These are phyloP conservation scores for Hemileia vastatrix DNA, from an alignment of 1,284 basidiomycete species.

Conservation along the genomic window DNA sequence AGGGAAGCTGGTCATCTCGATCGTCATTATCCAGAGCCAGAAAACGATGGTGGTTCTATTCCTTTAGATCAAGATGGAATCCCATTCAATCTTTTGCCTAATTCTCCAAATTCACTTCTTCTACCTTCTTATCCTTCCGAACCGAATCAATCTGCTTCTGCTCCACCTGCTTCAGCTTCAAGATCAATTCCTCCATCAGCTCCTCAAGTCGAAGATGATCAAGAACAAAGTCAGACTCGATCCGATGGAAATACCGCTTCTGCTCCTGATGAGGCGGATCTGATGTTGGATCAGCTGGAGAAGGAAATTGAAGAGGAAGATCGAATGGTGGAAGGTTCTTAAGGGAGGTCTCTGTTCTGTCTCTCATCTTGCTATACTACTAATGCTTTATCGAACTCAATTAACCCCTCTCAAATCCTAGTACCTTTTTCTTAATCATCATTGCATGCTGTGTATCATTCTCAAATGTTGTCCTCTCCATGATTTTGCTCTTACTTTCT, in stretches of 20 bases:
- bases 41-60: conserved; percentile 28
- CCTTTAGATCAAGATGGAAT: conserved; percentile 8
- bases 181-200: neutral
- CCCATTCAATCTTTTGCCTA: conserved; percentile 2
- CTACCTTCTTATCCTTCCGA: neutral
- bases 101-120: neutral
- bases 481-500: too few species aligned
- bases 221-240: neutral
- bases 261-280: neutral
- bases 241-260: neutral
- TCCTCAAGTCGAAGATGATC: neutral
- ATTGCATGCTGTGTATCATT: too few species aligned
- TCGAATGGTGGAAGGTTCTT: neutral
- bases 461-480: too few species aligned
- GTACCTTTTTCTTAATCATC: too few species aligned
- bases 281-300: neutral
- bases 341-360: too few species aligned
- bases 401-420: too few species aligned
- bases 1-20: neutral
- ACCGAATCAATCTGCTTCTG: too few species aligned
- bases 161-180: neutral
- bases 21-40: neutral
- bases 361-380: too few species aligned
- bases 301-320: neutral
- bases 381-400: too few species aligned